Base-by-base conservation (phyloP, 2,329 filamentous ascomycete genomes). In the Didymella pomorum region DNA sequence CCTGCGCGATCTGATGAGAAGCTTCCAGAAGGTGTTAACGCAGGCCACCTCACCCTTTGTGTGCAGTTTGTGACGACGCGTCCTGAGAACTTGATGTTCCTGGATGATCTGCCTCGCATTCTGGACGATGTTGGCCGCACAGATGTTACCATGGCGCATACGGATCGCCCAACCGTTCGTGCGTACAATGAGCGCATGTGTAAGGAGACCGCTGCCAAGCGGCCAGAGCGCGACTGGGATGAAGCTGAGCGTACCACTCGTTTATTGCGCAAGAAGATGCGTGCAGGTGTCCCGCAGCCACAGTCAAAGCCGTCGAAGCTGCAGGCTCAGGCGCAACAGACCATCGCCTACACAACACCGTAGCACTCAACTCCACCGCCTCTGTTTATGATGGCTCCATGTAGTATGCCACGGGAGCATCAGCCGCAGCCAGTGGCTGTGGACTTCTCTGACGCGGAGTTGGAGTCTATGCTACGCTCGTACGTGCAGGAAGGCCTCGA, bases 11-110 rank as follows among this genome's bases (percentile, higher is more conserved):
- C 59, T 74, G 2, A 58, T 59, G 3, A 68, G 52, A 59, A 65
- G 52, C 20, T 71, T 14, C 71, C 71, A 14, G 25, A 57, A 18
- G 63, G 64, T 1, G 4, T 21, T 12, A 58, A 72, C 39, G 63
- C 67, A 11, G 65, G 66, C 1, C 70, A 74, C 28, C 57, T 74
- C 3, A 74, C 70, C 0, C 64, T 63, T 6, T 66, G 64, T n/a
- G 46, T 74, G 2, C 18, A 62, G 1, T 70, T 64, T 42, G 59
- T 64, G 4, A 25, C 69, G 25, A 29, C 45, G 2, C 47, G 63
- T 26, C 33, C 48, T 2, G 56, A 69, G 37, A 1, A 29, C 2
- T 64, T 54, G 41, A 43, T 64, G 49, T 70, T 69, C 35, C 67
- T 66, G 10, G 65, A 70, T 7, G 67, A 68, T 23, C 45, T 70